A percentile compares a stretch with the other conserved stretches of the same genome.
Evolutionary conservation across 1,284 basidiomycete genomes (phyloP).

Genomic region (Tilletiaria anomala): DNA sequence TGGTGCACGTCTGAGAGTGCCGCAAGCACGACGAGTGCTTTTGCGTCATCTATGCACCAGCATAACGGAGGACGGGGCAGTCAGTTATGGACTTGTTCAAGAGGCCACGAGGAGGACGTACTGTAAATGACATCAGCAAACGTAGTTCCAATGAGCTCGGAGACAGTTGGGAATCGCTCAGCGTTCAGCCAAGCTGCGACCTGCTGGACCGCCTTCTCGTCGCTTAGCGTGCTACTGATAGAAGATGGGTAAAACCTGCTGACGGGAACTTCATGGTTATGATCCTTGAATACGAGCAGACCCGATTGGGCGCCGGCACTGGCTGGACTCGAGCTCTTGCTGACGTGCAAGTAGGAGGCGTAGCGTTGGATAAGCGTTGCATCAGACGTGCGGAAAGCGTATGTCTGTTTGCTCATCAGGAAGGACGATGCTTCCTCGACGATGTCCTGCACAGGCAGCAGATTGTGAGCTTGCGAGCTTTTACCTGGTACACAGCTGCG

Average conservation of each 20-base stretch:
- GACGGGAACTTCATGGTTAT: constrained; percentile 9
- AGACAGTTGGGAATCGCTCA: constrained; percentile 19
- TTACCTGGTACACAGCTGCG: not conserved
- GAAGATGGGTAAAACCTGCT: constrained; percentile 10
- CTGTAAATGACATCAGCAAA: constrained; percentile 22
- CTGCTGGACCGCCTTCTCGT: constrained; percentile 2
- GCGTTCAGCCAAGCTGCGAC: constrained; percentile 16
- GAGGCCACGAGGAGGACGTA: not conserved
- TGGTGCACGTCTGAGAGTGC: constrained; percentile 23
- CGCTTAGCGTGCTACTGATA: constrained; percentile 2
- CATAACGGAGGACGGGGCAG: not conserved
- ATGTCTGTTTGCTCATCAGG: constrained; percentile 7
- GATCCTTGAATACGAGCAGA: constrained; percentile 36
- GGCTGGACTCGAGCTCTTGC: not conserved
- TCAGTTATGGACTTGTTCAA: not conserved
- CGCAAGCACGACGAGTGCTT: constrained; percentile 22
- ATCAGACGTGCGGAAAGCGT: constrained; percentile 16
- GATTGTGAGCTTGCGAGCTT: too few relatives aligned
- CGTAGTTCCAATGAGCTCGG: constrained; percentile 20
- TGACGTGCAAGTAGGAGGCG: not conserved
- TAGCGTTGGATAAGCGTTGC: constrained; percentile 16
- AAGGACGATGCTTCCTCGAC: constrained; percentile 7
- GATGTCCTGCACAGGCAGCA: constrained; percentile 1
- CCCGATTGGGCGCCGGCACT: constrained; percentile 8
- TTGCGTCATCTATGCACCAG: constrained; percentile 4